phyloP scores from a whole-genome alignment of 805 yeast species.

The Cyberlindnera mrakii region DNA sequence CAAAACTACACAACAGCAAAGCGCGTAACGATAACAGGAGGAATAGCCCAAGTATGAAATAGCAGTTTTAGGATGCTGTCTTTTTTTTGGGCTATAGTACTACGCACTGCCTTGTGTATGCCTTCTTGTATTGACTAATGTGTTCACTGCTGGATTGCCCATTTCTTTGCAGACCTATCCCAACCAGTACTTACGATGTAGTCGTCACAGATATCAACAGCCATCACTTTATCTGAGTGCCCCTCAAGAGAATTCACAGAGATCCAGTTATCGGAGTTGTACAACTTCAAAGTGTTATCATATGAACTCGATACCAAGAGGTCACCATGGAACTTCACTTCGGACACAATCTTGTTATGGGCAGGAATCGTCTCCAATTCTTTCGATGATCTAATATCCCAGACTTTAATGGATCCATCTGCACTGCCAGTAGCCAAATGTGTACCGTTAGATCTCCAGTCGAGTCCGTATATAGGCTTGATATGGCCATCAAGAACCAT shows the following conservation, averaged over 20 bases:
- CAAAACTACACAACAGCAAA: conserved; percentile 15
- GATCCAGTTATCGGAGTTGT: conserved; percentile 71
- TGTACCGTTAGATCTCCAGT: conserved; percentile 73
- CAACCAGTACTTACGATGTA: conserved; percentile 27
- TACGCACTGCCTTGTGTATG: not conserved
- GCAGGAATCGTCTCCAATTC: conserved; percentile 52
- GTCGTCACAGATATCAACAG: conserved; percentile 50
- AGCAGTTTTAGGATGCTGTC: too few species aligned
- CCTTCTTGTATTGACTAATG: not conserved
- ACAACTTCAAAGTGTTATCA: conserved; percentile 59
- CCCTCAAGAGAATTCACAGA: conserved; percentile 44
- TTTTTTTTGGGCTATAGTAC: too few species aligned
- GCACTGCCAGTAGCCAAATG: conserved; percentile 80
- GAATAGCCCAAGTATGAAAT: conserved; percentile 12
- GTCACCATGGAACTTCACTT: conserved; percentile 40
- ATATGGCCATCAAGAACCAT: conserved; percentile 61
- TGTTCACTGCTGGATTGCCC: conserved; percentile 31
- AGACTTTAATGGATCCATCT: conserved; percentile 71
- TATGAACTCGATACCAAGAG: conserved; percentile 59
- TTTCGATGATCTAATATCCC: conserved; percentile 70
- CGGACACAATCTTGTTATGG: conserved; percentile 68
- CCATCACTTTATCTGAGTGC: conserved; percentile 67
- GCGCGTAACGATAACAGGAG: conserved; percentile 15
- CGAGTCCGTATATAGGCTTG: conserved; percentile 61
- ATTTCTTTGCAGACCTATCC: conserved; percentile 29